These are phyloP conservation scores for Beauveria bassiana DNA, from an alignment of 2,329 filamentous ascomycete genomes.

Conservation along the genomic window DNA sequence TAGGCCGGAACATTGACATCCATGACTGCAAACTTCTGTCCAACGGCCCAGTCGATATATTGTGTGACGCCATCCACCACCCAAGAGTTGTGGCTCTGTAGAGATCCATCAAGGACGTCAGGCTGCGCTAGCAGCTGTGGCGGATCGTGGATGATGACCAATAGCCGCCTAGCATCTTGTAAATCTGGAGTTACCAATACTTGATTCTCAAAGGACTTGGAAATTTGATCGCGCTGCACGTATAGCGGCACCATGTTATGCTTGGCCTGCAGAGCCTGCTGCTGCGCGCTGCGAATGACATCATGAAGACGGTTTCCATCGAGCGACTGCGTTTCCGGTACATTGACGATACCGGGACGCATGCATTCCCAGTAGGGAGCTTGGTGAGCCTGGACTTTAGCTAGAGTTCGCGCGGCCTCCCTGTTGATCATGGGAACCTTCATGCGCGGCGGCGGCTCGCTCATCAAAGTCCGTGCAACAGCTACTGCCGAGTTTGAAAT, in stretches of 20 bases:
- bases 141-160: conserved; percentile 89
- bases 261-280: conserved; percentile 60
- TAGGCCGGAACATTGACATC: conserved; percentile 86
- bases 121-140: conserved; percentile 62
- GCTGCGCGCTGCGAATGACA: conserved; percentile 70
- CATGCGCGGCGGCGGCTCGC: conserved; percentile 70
- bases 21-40: conserved; percentile 74
- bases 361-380: conserved; percentile 82
- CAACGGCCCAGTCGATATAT: conserved; percentile 77
- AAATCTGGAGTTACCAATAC: conserved; percentile 73
- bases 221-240: conserved; percentile 65
- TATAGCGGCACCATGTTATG: conserved; percentile 73
- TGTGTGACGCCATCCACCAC: conserved; percentile 75
- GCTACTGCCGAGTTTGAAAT: conserved; percentile 90
- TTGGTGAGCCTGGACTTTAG: conserved; percentile 52
- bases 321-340: conserved; percentile 42
- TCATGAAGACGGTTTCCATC: conserved; percentile 65
- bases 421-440: conserved; percentile 48
- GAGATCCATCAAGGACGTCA: conserved; percentile 59
- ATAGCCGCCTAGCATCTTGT: conserved; percentile 55
- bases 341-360: conserved; percentile 56
- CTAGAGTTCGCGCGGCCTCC: conserved; percentile 48
- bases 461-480: conserved; percentile 89
- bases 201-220: conserved; percentile 76
- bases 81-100: conserved; percentile 82